Percentiles rank a stretch among this genome's conserved stretches.
Conservation (phyloP, 179 eudicot genomes). For the Actinidia polygama region DNA sequence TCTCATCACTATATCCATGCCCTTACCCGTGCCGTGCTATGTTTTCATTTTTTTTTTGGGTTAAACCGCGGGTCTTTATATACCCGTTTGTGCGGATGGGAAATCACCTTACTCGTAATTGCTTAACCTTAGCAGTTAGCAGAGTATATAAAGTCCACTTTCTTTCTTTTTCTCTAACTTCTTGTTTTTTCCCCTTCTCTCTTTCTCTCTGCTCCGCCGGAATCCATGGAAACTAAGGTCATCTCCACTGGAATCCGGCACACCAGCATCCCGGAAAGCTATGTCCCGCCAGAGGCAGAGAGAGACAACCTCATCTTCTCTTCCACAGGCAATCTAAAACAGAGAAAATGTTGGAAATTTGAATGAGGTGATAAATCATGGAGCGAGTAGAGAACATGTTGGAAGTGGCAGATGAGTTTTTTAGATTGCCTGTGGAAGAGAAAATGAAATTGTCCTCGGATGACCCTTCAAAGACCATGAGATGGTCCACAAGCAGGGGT, state of each 20-base stretch:
- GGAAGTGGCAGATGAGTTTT: constrained; percentile 58
- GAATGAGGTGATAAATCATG: constrained; percentile 76
- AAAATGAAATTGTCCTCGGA: constrained; percentile 87
- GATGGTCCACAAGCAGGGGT: constrained; percentile 88
- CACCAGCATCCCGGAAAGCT: constrained; percentile 55
- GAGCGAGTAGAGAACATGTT: constrained; percentile 63
- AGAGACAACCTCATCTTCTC: constrained; percentile 13
- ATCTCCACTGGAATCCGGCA: constrained; percentile 59
- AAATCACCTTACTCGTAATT: background rate
- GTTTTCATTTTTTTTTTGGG: no score
- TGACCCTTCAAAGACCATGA: constrained; percentile 75
- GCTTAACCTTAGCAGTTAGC: background rate
- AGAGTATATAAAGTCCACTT: background rate
- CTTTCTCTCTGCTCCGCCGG: background rate
- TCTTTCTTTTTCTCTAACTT: background rate
- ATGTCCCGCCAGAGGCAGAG: constrained; percentile 73
- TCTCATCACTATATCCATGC: no score
- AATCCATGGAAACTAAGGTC: constrained; percentile 53
- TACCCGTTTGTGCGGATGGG: background rate
- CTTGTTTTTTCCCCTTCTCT: background rate
- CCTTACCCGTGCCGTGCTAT: no score
- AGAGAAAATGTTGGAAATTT: background rate
- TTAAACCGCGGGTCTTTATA: background rate
- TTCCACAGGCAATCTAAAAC: no score
- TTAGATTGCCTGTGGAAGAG: constrained; percentile 71